phyloP scores from a whole-genome alignment of 2,329 filamentous ascomycete species.

The Colletotrichum viniferum region DNA sequence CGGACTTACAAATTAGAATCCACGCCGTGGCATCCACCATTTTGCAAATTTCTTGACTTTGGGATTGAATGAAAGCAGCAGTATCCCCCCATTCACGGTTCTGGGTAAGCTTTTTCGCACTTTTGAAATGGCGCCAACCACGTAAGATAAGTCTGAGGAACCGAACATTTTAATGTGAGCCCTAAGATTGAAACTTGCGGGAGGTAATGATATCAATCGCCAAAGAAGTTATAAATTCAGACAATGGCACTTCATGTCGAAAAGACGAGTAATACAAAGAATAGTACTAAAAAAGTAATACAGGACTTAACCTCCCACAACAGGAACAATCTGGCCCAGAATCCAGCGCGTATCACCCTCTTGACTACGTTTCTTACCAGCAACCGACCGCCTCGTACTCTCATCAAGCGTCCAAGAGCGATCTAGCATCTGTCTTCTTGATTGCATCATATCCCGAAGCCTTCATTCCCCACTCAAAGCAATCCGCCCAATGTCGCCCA shows the following conservation, averaged over 20 bases:
- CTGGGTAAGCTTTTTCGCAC: background rate
- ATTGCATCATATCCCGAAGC: slow-evolving; percentile 8
- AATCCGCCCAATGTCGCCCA: background rate
- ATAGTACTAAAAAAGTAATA: background rate
- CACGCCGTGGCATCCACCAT: background rate
- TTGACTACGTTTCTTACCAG: background rate
- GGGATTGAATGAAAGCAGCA: background rate
- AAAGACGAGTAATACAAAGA: background rate
- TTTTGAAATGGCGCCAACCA: background rate
- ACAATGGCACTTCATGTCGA: background rate
- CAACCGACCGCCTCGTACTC: background rate
- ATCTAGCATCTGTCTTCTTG: background rate
- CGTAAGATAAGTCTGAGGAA: background rate
- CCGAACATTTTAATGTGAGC: background rate
- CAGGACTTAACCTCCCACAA: background rate
- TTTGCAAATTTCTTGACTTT: background rate
- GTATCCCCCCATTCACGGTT: background rate
- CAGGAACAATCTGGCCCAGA: background rate
- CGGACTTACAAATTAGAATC: background rate
- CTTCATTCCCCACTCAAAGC: slow-evolving; percentile 17
- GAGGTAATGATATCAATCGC: background rate
- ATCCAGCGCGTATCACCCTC: background rate
- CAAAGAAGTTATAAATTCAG: background rate
- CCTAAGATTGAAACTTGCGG: background rate
- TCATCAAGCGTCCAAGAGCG: background rate